These are phyloP conservation scores for Boletus chippewaensis DNA, from an alignment of 1,284 basidiomycete genomes.

Conservation along the genomic window DNA sequence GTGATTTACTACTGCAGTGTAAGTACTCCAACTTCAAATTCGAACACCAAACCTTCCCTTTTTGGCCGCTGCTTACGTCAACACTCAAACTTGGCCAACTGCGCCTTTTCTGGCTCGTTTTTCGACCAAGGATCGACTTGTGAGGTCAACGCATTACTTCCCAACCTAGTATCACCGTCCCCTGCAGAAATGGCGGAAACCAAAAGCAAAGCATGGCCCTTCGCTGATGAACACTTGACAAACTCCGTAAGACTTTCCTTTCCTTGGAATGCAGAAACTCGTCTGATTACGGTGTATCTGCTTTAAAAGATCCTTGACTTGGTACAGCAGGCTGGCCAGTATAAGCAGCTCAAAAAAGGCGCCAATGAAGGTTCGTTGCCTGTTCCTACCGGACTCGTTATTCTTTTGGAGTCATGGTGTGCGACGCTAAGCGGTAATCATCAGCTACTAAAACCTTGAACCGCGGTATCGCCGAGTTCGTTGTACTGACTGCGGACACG, in stretches of 20 bases:
- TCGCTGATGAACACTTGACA: conserved; percentile 84
- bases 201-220: conserved; percentile 84
- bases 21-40: no score
- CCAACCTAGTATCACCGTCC: conserved; percentile 1
- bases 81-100: not conserved
- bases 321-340: conserved; percentile 84
- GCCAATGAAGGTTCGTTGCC: conserved; percentile 77
- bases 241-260: conserved; percentile 68
- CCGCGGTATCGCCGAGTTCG: conserved; percentile 98
- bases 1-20: no score
- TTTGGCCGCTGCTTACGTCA: not conserved
- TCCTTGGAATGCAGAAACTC: not conserved
- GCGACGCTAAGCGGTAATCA: conserved; percentile 6
- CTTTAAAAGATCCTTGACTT: conserved; percentile 74
- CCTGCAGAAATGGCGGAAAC: conserved; percentile 47
- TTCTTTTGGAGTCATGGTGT: not conserved
- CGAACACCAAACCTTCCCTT: not conserved
- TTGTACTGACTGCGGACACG: conserved; percentile 95
- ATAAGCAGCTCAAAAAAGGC: conserved; percentile 98
- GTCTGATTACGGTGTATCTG: conserved; percentile 1
- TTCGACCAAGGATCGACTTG: conserved; percentile 71
- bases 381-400: not conserved
- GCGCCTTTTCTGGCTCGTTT: not conserved
- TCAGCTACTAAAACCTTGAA: conserved; percentile 95
- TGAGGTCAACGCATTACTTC: conserved; percentile 51